phyloP scores from a whole-genome alignment of 73 alveolate species.

The Tetrahymena thermophila region DNA sequence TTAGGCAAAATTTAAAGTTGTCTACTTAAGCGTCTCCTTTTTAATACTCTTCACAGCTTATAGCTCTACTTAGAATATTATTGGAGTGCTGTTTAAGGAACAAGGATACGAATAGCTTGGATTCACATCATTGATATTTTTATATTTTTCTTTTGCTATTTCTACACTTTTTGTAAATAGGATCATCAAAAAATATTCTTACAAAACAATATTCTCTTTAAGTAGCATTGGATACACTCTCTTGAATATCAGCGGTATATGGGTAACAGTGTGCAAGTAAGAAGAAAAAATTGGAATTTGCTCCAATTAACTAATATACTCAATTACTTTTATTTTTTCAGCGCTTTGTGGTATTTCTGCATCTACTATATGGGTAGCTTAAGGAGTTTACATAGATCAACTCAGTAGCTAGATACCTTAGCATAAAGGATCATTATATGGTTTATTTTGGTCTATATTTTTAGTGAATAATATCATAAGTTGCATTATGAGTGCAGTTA shows the following conservation, averaged over 20 bases:
- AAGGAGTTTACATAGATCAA: neutral
- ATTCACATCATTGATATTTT: neutral
- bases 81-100: neutral
- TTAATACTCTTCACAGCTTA: neutral
- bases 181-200: neutral
- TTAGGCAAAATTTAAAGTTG: neutral
- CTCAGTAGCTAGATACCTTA: neutral
- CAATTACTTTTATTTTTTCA: neutral
- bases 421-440: neutral
- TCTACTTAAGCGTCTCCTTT: neutral
- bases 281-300: neutral
- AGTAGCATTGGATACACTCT: neutral
- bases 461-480: neutral
- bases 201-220: neutral
- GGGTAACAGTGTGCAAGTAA: neutral
- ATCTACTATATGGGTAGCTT: neutral
- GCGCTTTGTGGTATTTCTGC: neutral
- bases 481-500: neutral
- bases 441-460: neutral
- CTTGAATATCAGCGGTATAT: neutral
- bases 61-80: neutral
- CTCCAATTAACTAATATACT: neutral
- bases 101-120: neutral
- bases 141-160: neutral
- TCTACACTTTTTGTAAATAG: neutral